Evolutionary conservation across 1,284 basidiomycete genomes (phyloP).

Genomic region (Meripilus lineatus): DNA sequence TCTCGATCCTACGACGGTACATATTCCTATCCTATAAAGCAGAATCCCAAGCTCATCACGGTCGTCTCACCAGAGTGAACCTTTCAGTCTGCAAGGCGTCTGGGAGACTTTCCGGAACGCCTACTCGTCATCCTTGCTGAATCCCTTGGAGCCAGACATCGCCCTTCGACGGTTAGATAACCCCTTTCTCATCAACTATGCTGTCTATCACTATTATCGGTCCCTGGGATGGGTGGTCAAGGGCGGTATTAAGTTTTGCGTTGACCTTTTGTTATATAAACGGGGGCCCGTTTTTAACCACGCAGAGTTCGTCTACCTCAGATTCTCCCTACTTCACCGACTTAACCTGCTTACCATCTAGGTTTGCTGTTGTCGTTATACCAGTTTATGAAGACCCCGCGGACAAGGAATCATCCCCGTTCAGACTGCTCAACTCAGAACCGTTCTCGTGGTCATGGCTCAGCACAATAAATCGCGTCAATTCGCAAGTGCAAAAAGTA

Average conservation of each 20-base stretch:
- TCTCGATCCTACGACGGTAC: conserved; percentile 58
- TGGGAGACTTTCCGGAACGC: conserved; percentile 58
- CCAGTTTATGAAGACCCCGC: conserved; percentile 84
- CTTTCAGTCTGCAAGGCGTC: conserved; percentile 49
- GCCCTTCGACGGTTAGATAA: conserved; percentile 67
- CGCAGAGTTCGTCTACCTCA: conserved; percentile 69
- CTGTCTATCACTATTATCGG: conserved; percentile 92
- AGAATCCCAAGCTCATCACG: conserved; percentile 4
- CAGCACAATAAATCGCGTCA: conserved; percentile 95
- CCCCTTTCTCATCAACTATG: conserved; percentile 89
- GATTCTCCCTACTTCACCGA: background rate
- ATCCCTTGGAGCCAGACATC: conserved; percentile 26
- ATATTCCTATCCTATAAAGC: conserved; percentile 13
- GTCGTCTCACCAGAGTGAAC: conserved; percentile 50
- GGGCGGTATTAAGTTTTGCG: conserved; percentile 95
- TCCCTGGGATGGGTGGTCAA: conserved; percentile 98
- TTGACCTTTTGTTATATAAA: conserved; percentile 93
- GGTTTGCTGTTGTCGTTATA: conserved; percentile 86
- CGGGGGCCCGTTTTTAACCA: conserved; percentile 94
- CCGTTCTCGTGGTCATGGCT: conserved; percentile 94
- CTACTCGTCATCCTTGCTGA: no score
- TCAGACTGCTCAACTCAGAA: conserved; percentile 58
- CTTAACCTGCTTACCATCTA: conserved; percentile 26
- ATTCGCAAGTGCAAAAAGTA: conserved; percentile 96
- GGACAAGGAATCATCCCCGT: conserved; percentile 62